Percentiles rank a stretch among this genome's conserved stretches.
phyloP scores from a whole-genome alignment of 345 rosid genomes.

The Populus davidiana region DNA sequence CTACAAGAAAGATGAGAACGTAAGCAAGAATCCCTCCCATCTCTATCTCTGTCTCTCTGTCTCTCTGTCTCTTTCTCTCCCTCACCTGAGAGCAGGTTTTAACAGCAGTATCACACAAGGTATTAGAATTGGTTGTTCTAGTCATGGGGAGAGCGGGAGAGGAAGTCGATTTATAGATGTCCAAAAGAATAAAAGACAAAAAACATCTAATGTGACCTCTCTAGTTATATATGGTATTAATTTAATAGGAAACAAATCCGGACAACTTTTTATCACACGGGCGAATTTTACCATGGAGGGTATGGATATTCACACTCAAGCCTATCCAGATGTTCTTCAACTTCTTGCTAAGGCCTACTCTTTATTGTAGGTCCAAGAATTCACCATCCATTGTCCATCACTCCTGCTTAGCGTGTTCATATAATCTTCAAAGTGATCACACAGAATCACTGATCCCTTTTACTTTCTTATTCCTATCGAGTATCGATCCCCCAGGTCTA shows the following conservation, averaged over 20 bases:
- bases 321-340: not conserved
- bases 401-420: not conserved
- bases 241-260: not conserved
- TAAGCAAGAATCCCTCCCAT: slow-evolving; percentile 30
- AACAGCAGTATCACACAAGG: not conserved
- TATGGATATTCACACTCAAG: not conserved
- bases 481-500: not conserved
- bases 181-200: not conserved
- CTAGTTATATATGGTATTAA: not conserved
- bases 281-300: not conserved
- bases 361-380: not conserved
- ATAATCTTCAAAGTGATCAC: not conserved
- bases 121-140: slow-evolving; percentile 5
- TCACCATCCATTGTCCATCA: not conserved
- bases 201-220: not conserved
- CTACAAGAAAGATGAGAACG: slow-evolving; percentile 23
- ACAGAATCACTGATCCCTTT: not conserved
- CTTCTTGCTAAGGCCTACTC: not conserved
- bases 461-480: not conserved
- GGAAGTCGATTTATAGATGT: slow-evolving; percentile 19
- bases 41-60: slow-evolving; percentile 2
- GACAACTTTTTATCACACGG: not conserved
- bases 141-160: slow-evolving; percentile 4
- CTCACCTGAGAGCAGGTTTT: not conserved
- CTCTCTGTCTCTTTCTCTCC: not conserved